Base-by-base conservation (phyloP, 1,139 yeast species). In the Zygosaccharomyces pseudobailii region DNA sequence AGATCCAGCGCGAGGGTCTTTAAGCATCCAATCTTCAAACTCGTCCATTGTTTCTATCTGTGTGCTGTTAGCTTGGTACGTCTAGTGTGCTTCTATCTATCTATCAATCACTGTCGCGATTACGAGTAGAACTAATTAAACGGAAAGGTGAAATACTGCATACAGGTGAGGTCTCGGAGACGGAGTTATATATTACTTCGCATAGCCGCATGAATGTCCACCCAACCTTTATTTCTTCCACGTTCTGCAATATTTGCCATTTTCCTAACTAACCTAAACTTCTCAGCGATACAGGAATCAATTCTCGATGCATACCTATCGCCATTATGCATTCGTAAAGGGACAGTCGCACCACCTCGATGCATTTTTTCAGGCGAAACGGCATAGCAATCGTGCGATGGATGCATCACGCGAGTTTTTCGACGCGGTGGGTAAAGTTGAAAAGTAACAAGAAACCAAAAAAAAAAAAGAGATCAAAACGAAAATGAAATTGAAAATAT, bases 1-100 rank as follows among this genome's bases (percentile, higher is more conserved):
- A 36, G 51, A 40, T 4, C 47, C 47, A 21, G 47, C 46, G 34
- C 46, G 51, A 17, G 44, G 43, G 36, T 38, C 42, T 37, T 44
- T 47, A 24, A 50, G 40, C 50, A 49, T 50, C 55, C 53, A 49
- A 23, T 45, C 53, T 32, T 49, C 50, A 6, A 43, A 39, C 20
- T 42, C 43, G 20, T 33, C 39, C 24, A 39, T 46, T 4, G 32
- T 30, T 10, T 28, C 7, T 7, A 28, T 4, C 31, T 28, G 13
- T 28, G n/a, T 28, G 31, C 5, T 9, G 7, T 28, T n/a, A 36
- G 19, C 41, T 36, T 30, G 33, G n/a, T 21, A 8, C 32, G n/a
- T 28, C 6, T 10, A 8, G 28, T 38, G 28, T 36, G 9, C 3
- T 19, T 6, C 41, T 19, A 10, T n/a, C 28, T 8, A n/a, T 10